Evolutionary conservation across 768 basidiomycete genomes (phyloP).

Genomic region (Trametes maxima): DNA sequence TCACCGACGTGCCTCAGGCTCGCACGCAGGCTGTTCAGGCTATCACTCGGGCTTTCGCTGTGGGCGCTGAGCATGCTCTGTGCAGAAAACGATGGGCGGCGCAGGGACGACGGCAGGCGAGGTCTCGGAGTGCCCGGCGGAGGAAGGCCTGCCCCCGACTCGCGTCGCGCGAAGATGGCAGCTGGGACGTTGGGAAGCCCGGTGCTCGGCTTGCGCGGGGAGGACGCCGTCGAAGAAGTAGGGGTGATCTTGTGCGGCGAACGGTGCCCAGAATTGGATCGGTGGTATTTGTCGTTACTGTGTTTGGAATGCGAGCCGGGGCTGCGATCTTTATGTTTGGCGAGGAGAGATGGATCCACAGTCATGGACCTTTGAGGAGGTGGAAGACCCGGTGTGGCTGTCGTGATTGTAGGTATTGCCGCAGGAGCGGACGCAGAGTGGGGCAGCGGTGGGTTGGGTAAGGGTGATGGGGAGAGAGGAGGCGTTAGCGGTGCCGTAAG

Average conservation of each 20-base stretch:
- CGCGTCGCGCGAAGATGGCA: slow-evolving; percentile 27
- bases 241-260: slow-evolving; percentile 29
- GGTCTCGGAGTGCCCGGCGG: slow-evolving; percentile 22
- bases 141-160: slow-evolving; percentile 16
- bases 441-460: slow-evolving; percentile 29
- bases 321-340: slow-evolving; percentile 18
- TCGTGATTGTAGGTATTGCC: slow-evolving; percentile 35
- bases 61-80: slow-evolving; percentile 36
- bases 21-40: slow-evolving; percentile 12
- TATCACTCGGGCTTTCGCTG: slow-evolving; percentile 37
- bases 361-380: slow-evolving; percentile 18
- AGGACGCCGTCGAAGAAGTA: slow-evolving; percentile 29
- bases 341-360: neutral
- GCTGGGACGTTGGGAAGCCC: slow-evolving; percentile 25
- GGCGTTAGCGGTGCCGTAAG: slow-evolving; percentile 38
- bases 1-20: slow-evolving; percentile 72
- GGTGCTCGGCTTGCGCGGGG: slow-evolving; percentile 24
- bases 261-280: slow-evolving; percentile 22
- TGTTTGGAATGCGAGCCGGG: slow-evolving; percentile 23
- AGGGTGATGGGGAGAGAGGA: slow-evolving; percentile 31
- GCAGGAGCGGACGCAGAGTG: slow-evolving; percentile 49
- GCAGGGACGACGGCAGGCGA: slow-evolving; percentile 36
- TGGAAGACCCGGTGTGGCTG: slow-evolving; percentile 29
- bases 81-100: slow-evolving; percentile 46
- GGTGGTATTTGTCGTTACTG: slow-evolving; percentile 13